Evolutionary conservation across 768 basidiomycete species (phyloP).

Genomic region (Termitomyces sp.): DNA sequence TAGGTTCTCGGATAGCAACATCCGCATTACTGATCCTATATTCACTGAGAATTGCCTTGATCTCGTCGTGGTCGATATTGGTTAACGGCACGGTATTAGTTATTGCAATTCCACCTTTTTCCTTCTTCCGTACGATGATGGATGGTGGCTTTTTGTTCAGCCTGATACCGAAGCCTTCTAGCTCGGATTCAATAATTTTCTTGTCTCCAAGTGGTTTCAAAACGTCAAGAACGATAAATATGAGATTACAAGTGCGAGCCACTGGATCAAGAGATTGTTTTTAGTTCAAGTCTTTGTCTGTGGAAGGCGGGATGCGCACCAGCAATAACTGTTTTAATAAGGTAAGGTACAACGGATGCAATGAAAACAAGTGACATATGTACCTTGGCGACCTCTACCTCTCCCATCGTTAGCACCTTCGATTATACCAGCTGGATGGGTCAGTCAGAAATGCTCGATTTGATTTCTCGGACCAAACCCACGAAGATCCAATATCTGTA

Average conservation of each 20-base stretch:
- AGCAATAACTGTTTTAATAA: conserved; percentile 53
- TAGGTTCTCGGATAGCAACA: conserved; percentile 88
- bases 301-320: conserved; percentile 39
- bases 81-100: conserved; percentile 96
- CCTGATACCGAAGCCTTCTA: conserved; percentile 98
- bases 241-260: conserved; percentile 95
- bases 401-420: conserved; percentile 96
- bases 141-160: conserved; percentile 93
- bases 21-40: conserved; percentile 88
- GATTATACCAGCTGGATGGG: conserved; percentile 80
- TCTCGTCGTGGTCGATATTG: conserved; percentile 93
- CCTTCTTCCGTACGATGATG: conserved; percentile 78
- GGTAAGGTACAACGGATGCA: not conserved
- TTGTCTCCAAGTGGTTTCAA: conserved; percentile 98
- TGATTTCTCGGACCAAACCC: conserved; percentile 22
- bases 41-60: conserved; percentile 91
- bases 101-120: conserved; percentile 90
- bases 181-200: conserved; percentile 81
- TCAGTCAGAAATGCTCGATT: not conserved
- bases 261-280: conserved; percentile 42
- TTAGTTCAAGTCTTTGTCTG: conserved; percentile 7
- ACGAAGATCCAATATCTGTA: conserved; percentile 93
- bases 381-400: conserved; percentile 92
- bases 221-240: conserved; percentile 98
- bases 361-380: conserved; percentile 16